Evolutionary conservation across 768 basidiomycete species (phyloP).

Genomic region (Leccinum pellstonianum): DNA sequence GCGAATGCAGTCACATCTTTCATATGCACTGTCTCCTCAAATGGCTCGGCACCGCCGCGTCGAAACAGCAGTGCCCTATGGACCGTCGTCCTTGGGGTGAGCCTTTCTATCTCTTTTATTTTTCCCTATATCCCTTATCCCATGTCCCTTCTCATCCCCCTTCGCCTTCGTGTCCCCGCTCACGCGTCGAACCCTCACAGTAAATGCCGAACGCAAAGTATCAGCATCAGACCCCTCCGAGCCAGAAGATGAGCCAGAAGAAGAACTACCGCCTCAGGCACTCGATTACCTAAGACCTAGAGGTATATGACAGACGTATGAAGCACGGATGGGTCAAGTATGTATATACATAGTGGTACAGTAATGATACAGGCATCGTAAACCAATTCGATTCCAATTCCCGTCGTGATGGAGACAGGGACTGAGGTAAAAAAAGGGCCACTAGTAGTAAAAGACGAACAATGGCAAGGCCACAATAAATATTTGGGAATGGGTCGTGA

Average conservation of each 20-base stretch:
- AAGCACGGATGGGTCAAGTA: not conserved
- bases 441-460: not conserved
- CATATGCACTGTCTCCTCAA: constrained; percentile 98
- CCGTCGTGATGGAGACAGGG: not conserved
- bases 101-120: constrained; percentile 19
- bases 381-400: constrained; percentile 11
- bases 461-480: constrained; percentile 15
- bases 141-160: too few species aligned
- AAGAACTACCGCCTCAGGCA: not conserved
- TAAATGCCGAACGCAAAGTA: constrained; percentile 55
- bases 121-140: not conserved
- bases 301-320: not conserved
- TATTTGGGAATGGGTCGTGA: constrained; percentile 12
- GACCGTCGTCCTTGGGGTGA: constrained; percentile 90
- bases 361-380: constrained; percentile 27
- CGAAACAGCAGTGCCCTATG: constrained; percentile 98
- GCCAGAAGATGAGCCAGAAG: not conserved
- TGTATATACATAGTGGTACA: constrained; percentile 24
- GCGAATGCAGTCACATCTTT: constrained; percentile 95
- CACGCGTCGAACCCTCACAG: constrained; percentile 23
- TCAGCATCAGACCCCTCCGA: constrained; percentile 20
- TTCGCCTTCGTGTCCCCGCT: not conserved
- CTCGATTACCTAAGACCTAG: not conserved
- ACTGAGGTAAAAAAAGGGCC: not conserved
- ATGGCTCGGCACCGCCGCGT: constrained; percentile 88